These are phyloP conservation scores for Backusella westeae DNA, from an alignment of 192 early-diverging fungal genomes.

Conservation along the genomic window DNA sequence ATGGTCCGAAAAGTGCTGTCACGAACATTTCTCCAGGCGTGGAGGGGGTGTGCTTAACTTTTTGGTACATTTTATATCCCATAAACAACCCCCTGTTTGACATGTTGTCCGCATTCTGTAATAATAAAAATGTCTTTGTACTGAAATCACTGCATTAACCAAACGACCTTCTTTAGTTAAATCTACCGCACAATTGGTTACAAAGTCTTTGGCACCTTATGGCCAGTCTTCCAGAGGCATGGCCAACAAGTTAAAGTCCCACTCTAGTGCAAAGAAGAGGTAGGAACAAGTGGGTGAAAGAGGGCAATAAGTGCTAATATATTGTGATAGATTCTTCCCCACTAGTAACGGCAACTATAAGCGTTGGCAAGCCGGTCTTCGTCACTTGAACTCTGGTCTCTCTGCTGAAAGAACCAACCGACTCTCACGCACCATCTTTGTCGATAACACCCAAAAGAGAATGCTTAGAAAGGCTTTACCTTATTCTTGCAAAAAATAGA, in stretches of 20 bases:
- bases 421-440: constrained; percentile 20
- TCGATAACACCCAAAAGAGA: constrained; percentile 33
- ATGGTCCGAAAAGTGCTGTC: neutral
- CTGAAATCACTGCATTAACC: neutral
- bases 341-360: constrained; percentile 38
- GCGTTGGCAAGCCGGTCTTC: constrained; percentile 40
- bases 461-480: constrained; percentile 39
- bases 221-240: constrained; percentile 31
- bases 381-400: constrained; percentile 36
- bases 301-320: no score
- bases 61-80: neutral
- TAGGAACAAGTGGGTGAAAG: neutral
- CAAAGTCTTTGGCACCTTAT: constrained; percentile 19
- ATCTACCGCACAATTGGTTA: constrained; percentile 5
- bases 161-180: neutral
- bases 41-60: neutral
- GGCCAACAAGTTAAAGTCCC: constrained; percentile 38
- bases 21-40: neutral
- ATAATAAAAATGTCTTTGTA: neutral
- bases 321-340: constrained; percentile 31
- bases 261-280: constrained; percentile 45
- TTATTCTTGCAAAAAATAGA: constrained; percentile 25
- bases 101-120: neutral
- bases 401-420: constrained; percentile 36
- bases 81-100: constrained; percentile 6